Evolutionary conservation across 2,329 filamentous ascomycete genomes (phyloP).

Genomic region (Verticillium tricorpus): DNA sequence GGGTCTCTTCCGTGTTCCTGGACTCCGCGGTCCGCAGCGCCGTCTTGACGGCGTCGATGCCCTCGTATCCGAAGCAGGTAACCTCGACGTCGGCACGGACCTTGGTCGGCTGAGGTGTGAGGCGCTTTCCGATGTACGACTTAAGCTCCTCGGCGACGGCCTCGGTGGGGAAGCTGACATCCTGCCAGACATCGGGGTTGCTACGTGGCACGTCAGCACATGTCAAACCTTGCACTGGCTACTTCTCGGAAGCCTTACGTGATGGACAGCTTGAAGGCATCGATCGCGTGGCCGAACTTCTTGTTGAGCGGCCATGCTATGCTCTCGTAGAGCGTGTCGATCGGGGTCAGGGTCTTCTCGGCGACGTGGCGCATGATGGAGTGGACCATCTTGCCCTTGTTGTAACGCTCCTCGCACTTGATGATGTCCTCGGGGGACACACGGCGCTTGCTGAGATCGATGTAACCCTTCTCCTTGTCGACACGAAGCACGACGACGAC

Average conservation of each 20-base stretch:
- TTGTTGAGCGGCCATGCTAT: conserved; percentile 98
- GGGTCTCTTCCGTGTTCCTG: conserved; percentile 84
- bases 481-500: conserved; percentile 98
- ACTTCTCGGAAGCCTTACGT: conserved; percentile 54
- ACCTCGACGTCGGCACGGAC: conserved; percentile 97
- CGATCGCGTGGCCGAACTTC: conserved; percentile 93
- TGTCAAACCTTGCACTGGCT: background rate
- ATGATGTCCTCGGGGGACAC: conserved; percentile 96
- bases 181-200: conserved; percentile 94
- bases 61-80: conserved; percentile 92
- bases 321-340: conserved; percentile 87
- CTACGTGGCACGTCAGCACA: conserved; percentile 33
- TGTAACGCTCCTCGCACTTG: conserved; percentile 98
- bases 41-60: conserved; percentile 95
- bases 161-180: conserved; percentile 82
- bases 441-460: conserved; percentile 97
- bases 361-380: conserved; percentile 98
- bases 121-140: conserved; percentile 92
- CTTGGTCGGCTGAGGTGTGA: conserved; percentile 98
- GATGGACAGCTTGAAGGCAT: conserved; percentile 98
- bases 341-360: conserved; percentile 92
- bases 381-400: conserved; percentile 99
- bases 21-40: conserved; percentile 89
- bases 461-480: conserved; percentile 99
- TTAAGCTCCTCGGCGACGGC: conserved; percentile 84